These are phyloP conservation scores for Ceraceosorus guamensis DNA, from an alignment of 1,284 basidiomycete genomes.

Conservation along the genomic window DNA sequence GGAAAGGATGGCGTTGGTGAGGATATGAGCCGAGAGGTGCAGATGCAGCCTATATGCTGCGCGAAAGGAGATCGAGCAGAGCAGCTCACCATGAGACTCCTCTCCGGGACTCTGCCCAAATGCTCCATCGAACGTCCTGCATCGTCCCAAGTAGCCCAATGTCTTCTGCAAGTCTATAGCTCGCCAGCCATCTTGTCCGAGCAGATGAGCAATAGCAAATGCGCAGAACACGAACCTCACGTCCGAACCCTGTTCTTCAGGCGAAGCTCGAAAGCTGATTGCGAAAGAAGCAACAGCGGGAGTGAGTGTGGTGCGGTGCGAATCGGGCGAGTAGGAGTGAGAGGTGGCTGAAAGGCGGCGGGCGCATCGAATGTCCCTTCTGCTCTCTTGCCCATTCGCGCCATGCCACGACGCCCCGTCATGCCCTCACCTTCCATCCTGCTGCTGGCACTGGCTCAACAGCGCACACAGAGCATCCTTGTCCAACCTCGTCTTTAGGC, in stretches of 20 bases:
- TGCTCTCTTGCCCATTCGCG: conserved; percentile 9
- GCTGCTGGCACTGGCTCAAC: conserved; percentile 21
- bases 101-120: conserved; percentile 73
- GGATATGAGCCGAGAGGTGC: too few species aligned
- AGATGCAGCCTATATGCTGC: too few species aligned
- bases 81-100: conserved; percentile 83
- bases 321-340: conserved; percentile 69
- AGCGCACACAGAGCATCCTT: conserved; percentile 13
- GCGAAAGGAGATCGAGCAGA: too few species aligned
- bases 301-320: conserved; percentile 50
- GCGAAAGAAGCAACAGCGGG: background rate
- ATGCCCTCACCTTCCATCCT: conserved; percentile 31
- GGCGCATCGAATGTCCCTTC: conserved; percentile 51
- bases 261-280: conserved; percentile 9
- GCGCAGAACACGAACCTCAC: conserved; percentile 81
- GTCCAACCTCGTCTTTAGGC: too few species aligned
- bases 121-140: conserved; percentile 77
- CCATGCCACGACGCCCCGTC: too few species aligned
- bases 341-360: conserved; percentile 83
- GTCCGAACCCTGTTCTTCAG: conserved; percentile 52
- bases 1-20: background rate
- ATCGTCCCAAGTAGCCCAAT: conserved; percentile 56
- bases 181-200: conserved; percentile 70
- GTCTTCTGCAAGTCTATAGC: conserved; percentile 62
- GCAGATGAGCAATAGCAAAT: conserved; percentile 68